phyloP scores from a whole-genome alignment of 108 stramenopile species.

The Cylindrotheca fusiformis region DNA sequence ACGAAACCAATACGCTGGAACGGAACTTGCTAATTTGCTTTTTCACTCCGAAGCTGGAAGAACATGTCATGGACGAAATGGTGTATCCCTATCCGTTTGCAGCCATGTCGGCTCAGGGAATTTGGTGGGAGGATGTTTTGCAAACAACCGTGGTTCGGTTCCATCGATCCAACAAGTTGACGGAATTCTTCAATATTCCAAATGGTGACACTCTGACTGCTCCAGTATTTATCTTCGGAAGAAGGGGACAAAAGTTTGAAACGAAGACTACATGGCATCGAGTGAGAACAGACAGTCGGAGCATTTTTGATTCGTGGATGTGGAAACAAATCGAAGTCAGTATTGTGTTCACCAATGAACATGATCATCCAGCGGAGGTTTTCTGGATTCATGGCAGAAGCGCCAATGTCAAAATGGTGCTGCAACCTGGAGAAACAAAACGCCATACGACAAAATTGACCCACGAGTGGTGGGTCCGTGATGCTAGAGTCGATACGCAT shows the following conservation, averaged over 20 bases:
- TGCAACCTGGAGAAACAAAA: slow-evolving; percentile 28
- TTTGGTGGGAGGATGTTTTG: slow-evolving; percentile 74
- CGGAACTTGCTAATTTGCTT: slow-evolving; percentile 54
- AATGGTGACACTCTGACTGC: slow-evolving; percentile 28
- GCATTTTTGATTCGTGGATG: slow-evolving; percentile 47
- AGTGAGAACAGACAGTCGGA: slow-evolving; percentile 23
- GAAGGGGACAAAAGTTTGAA: slow-evolving; percentile 35
- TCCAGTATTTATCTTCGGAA: slow-evolving; percentile 56
- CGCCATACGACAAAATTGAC: slow-evolving; percentile 32
- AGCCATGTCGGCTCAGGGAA: slow-evolving; percentile 48
- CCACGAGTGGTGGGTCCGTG: slow-evolving; percentile 62
- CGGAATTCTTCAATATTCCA: slow-evolving; percentile 47
- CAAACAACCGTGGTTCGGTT: slow-evolving; percentile 63
- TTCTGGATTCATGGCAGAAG: slow-evolving; percentile 51
- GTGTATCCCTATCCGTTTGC: slow-evolving; percentile 74
- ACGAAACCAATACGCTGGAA: slow-evolving; percentile 40
- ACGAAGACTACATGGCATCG: slow-evolving; percentile 11
- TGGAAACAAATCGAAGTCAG: slow-evolving; percentile 47
- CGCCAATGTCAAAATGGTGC: slow-evolving; percentile 21
- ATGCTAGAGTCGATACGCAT: slow-evolving; percentile 43
- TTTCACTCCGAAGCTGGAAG: slow-evolving; percentile 43
- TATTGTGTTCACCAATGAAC: slow-evolving; percentile 49
- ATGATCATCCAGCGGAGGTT: slow-evolving; percentile 56
- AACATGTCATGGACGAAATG: slow-evolving; percentile 51
- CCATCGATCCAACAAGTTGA: slow-evolving; percentile 42